Evolutionary conservation across 2,329 filamentous ascomycete genomes (phyloP).

Genomic region (Escovopsis sp.): DNA sequence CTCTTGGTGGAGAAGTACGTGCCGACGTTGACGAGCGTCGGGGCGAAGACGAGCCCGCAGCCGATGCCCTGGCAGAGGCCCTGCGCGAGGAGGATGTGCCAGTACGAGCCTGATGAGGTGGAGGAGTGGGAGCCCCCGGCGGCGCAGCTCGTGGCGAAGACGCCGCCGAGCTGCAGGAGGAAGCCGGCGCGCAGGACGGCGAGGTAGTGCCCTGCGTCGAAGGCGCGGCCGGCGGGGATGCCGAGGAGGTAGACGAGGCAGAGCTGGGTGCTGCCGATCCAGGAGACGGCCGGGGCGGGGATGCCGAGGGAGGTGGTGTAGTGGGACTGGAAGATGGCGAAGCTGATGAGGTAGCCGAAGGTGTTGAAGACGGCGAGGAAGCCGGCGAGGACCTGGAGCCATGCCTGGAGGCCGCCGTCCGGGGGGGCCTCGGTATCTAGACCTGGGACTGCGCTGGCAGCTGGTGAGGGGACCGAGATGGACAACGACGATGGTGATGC

Average conservation of each 20-base stretch:
- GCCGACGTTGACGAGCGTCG: slow-evolving; percentile 36
- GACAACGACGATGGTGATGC: too few species aligned
- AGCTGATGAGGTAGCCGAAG: slow-evolving; percentile 25
- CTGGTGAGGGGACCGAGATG: not conserved
- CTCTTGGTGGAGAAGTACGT: slow-evolving; percentile 48
- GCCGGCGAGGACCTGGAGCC: slow-evolving; percentile 23
- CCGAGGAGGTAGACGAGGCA: slow-evolving; percentile 26
- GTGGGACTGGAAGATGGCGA: slow-evolving; percentile 24
- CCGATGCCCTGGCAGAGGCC: slow-evolving; percentile 43
- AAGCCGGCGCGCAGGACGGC: slow-evolving; percentile 18
- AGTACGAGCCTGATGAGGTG: too few species aligned
- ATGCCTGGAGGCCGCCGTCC: slow-evolving; percentile 21
- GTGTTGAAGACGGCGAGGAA: slow-evolving; percentile 23
- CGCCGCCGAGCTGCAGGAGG: slow-evolving; percentile 28
- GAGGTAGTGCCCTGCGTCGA: slow-evolving; percentile 26
- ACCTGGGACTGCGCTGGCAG: not conserved
- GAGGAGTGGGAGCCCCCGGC: too few species aligned
- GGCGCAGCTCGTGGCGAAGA: slow-evolving; percentile 28
- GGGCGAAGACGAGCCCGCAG: slow-evolving; percentile 36
- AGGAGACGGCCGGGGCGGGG: slow-evolving; percentile 25
- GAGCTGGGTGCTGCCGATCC: slow-evolving; percentile 33
- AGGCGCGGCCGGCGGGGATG: slow-evolving; percentile 24
- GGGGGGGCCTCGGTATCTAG: slow-evolving; percentile 11
- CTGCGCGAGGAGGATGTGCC: slow-evolving; percentile 35
- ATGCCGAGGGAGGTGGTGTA: slow-evolving; percentile 19